Base-by-base conservation (phyloP, 108 stramenopile species). In the Poteriospumella lacustris region DNA sequence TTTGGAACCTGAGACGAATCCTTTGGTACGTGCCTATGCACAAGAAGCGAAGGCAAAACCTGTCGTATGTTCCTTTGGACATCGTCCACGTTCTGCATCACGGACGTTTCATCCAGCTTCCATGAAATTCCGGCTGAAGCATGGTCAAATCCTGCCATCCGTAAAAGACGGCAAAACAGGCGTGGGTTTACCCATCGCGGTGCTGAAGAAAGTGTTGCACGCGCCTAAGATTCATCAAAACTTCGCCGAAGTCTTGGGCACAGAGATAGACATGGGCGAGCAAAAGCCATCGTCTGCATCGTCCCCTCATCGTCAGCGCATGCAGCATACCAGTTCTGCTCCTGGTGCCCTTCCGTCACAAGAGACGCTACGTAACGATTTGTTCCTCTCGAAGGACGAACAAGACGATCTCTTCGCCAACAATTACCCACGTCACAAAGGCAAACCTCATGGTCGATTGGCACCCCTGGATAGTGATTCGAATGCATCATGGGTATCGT, bases 21-120 rank as follows among this genome's bases (percentile, higher is more conserved):
- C 60, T 12, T 5, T 5, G 5, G 31, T 64, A 33, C 15, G 60
- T 34, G 5, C 60, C 36, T 64, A 64, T 64, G 60, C 60, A 33
- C 9, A 3, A 64, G 60, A 64, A 24, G 60, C 60, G 5, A 64
- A 64, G 31, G 36, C 36, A 5, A 64, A 64, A 33, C 60, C 60
- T 12, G 31, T 64, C 36, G 9, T 64, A 3, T 19, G 15, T 33
- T 64, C 60, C 9, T 64, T 64, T 64, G 60, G 60, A 5, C 60
- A 64, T 64, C 60, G 60, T 24, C 60, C 60, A 12, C 9, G 12
- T 31, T 64, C 60, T 24, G 60, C 60, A 34, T 64, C 60, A 5
- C 60, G 60, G 12, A 64, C 60, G 5, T 64, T 64, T 33, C 60
- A 64, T 64, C 60, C 60, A 31, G 60, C 60, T 5, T 34, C 60